Conservation (phyloP, 306 rosid genomes). For the Rubus parviflorus region DNA sequence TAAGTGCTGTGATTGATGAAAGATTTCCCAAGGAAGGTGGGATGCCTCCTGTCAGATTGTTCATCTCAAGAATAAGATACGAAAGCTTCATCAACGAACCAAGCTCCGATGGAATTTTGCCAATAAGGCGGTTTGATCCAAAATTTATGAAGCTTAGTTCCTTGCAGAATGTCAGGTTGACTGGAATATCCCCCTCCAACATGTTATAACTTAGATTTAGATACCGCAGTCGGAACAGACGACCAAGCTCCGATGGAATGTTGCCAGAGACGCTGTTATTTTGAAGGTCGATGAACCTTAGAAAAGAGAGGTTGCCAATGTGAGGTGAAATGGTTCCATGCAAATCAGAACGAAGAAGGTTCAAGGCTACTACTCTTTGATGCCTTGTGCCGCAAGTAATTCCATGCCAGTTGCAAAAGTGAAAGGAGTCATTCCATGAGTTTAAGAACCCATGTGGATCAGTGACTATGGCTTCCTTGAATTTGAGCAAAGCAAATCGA, state of each 20-base stretch:
- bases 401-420: constrained; percentile 46
- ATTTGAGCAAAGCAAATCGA: constrained; percentile 28
- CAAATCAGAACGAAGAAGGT: constrained; percentile 3
- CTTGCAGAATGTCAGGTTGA: constrained; percentile 24
- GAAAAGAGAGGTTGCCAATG: constrained; percentile 36
- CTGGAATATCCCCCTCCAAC: constrained; percentile 36
- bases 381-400: constrained; percentile 32
- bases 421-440: constrained; percentile 41
- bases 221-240: not conserved
- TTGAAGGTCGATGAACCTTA: constrained; percentile 6
- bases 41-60: constrained; percentile 31
- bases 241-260: constrained; percentile 36
- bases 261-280: constrained; percentile 25
- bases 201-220: constrained; percentile 20
- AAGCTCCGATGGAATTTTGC: constrained; percentile 19
- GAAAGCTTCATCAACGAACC: constrained; percentile 24
- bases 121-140: constrained; percentile 3
- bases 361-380: constrained; percentile 33
- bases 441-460: constrained; percentile 24
- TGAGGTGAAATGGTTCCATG: constrained; percentile 42
- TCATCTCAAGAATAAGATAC: not conserved
- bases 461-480: constrained; percentile 27
- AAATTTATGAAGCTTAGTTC: not conserved
- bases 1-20: constrained; percentile 15
- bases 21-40: constrained; percentile 37